phyloP scores from a whole-genome alignment of 2,329 filamentous ascomycete species.

The Coniella vitis region DNA sequence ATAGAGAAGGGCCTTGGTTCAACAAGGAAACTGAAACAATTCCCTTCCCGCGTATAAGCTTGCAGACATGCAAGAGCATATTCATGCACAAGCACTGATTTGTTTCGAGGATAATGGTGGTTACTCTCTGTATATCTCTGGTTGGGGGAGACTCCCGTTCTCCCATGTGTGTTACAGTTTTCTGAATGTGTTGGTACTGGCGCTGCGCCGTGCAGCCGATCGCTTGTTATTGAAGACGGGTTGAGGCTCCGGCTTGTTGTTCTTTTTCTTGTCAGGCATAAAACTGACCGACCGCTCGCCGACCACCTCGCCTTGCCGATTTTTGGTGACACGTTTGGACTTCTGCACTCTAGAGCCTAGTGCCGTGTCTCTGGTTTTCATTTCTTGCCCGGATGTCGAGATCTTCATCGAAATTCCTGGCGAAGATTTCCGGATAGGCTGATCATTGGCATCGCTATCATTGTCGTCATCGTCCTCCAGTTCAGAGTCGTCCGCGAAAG shows the following conservation, averaged over 20 bases:
- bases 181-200: constrained; percentile 69
- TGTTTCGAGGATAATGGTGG: not conserved
- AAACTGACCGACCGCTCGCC: constrained; percentile 69
- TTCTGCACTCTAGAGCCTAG: constrained; percentile 51
- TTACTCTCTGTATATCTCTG: not conserved
- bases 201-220: constrained; percentile 54
- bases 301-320: constrained; percentile 41
- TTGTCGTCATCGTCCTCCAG: constrained; percentile 31
- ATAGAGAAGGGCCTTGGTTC: constrained; percentile 49
- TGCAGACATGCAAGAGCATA: not conserved
- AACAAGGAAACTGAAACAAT: constrained; percentile 31
- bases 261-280: constrained; percentile 52
- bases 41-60: constrained; percentile 27
- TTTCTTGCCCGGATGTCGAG: constrained; percentile 59
- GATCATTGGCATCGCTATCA: constrained; percentile 33
- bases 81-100: not conserved
- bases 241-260: constrained; percentile 32
- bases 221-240: constrained; percentile 28
- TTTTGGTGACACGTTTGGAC: constrained; percentile 38
- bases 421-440: constrained; percentile 25
- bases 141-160: not conserved
- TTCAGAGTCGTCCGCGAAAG: constrained; percentile 28
- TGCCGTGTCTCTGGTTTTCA: constrained; percentile 47
- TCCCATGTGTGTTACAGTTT: constrained; percentile 41
- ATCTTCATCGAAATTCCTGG: constrained; percentile 54